phyloP scores from a whole-genome alignment of 148 eudicot genomes.

The Talinum fruticosum region DNA sequence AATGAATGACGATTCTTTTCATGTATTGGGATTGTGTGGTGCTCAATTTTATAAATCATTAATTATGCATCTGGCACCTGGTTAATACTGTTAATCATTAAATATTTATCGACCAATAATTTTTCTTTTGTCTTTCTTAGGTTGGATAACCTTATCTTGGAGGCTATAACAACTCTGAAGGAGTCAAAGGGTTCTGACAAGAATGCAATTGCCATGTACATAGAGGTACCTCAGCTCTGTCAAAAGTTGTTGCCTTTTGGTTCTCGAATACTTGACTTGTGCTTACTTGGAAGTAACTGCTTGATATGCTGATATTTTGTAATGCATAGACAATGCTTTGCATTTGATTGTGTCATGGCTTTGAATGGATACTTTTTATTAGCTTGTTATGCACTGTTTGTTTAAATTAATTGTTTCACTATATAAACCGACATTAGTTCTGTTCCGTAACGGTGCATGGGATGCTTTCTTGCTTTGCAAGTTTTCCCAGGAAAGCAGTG shows the following conservation, averaged over 20 bases:
- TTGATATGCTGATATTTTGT: not conserved
- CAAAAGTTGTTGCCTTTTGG: not conserved
- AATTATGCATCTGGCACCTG: not conserved
- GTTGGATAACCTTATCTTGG: constrained; percentile 67
- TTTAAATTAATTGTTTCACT: not conserved
- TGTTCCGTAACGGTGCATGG: not conserved
- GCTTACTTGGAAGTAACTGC: not conserved
- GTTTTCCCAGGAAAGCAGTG: not conserved
- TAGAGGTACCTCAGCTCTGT: constrained; percentile 54
- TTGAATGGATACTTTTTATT: not conserved
- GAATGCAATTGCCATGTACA: constrained; percentile 60
- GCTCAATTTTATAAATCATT: not conserved
- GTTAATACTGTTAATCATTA: not conserved
- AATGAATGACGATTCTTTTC: not conserved
- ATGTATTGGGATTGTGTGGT: not conserved
- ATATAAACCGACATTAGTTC: not conserved
- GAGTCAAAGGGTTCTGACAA: constrained; percentile 74
- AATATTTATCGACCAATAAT: not conserved
- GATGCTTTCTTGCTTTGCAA: not conserved
- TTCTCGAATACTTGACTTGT: not conserved
- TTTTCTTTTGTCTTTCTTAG: constrained; percentile 34
- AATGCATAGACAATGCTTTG: not conserved
- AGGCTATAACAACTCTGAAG: constrained; percentile 60
- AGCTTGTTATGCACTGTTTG: not conserved
- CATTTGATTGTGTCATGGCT: not conserved